Conservation (phyloP, 23 red algal species). For the Pyropia yezoensis region DNA sequence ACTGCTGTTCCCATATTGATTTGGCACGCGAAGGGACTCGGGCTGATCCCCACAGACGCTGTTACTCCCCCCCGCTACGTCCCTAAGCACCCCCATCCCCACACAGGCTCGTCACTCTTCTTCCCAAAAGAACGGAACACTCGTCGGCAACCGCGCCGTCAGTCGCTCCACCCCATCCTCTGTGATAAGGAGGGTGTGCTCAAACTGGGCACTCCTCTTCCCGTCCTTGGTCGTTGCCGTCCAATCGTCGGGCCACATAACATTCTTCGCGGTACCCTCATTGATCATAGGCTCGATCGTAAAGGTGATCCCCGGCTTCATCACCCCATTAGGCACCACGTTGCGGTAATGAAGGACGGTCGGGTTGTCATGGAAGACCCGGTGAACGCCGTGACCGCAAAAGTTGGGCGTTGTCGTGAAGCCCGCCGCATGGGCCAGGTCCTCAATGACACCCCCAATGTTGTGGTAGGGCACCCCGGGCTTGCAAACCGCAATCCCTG, state of each 20-base stretch:
- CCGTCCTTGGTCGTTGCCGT: slow-evolving; percentile 85
- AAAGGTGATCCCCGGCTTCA: slow-evolving; percentile 78
- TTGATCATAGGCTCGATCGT: slow-evolving; percentile 99
- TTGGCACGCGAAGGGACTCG: too few species aligned
- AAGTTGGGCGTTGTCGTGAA: slow-evolving; percentile 81
- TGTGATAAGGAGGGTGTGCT: slow-evolving; percentile 81
- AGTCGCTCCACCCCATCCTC: slow-evolving; percentile 59
- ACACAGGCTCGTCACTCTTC: background rate
- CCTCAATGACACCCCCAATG: slow-evolving; percentile 87
- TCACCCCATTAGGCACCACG: slow-evolving; percentile 51
- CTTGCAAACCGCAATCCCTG: slow-evolving; percentile 68
- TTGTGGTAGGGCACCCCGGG: slow-evolving; percentile 64
- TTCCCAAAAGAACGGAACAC: slow-evolving; percentile 62
- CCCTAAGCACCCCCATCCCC: too few species aligned
- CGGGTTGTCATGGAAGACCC: slow-evolving; percentile 88
- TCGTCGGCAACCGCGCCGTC: slow-evolving; percentile 32
- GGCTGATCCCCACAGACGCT: too few species aligned
- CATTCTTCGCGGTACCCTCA: slow-evolving; percentile 51
- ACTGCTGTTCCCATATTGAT: too few species aligned
- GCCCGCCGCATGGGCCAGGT: slow-evolving; percentile 46
- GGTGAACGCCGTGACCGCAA: slow-evolving; percentile 89
- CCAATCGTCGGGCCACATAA: slow-evolving; percentile 91
- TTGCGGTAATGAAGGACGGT: slow-evolving; percentile 91
- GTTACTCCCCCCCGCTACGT: too few species aligned
- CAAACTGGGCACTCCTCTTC: slow-evolving; percentile 79